A percentile compares a stretch with the other conserved stretches of the same genome.
These are phyloP conservation scores for Trichosporon coremiiforme DNA, from an alignment of 1,284 basidiomycete species.

Conservation along the genomic window DNA sequence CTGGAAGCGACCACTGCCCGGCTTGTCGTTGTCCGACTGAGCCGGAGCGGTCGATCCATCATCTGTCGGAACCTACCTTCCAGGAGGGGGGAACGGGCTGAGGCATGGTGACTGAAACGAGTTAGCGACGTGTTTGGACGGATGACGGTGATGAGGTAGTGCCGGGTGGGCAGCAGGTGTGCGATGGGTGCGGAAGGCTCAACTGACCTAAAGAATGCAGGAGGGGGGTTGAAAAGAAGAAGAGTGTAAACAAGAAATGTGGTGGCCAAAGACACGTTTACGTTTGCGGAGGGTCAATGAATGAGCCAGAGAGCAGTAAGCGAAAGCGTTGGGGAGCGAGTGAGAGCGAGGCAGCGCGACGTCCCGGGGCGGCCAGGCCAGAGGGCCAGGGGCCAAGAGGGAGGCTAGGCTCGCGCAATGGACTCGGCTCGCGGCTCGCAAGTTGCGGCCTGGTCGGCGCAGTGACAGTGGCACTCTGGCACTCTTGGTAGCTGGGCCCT, in stretches of 20 bases:
- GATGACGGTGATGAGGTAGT: neutral
- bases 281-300: conserved; percentile 2
- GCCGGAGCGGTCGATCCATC: neutral
- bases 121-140: conserved; percentile 17
- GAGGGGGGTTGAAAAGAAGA: conserved; percentile 9
- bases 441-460: neutral
- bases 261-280: conserved; percentile 18
- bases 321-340: conserved; percentile 18
- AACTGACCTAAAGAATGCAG: neutral
- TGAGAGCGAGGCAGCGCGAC: conserved; percentile 1
- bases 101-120: conserved; percentile 63
- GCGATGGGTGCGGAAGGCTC: neutral
- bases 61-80: conserved; percentile 64
- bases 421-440: conserved; percentile 7
- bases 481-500: neutral
- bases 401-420: conserved; percentile 8
- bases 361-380: neutral
- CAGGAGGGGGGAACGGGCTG: conserved; percentile 90
- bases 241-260: conserved; percentile 17
- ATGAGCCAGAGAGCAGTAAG: neutral
- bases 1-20: neutral
- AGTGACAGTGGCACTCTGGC: conserved; percentile 3
- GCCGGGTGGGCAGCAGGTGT: neutral
- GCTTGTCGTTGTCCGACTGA: neutral
- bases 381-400: neutral